These are phyloP conservation scores for Sclerotinia minor DNA, from an alignment of 2,329 filamentous ascomycete species.

Conservation along the genomic window DNA sequence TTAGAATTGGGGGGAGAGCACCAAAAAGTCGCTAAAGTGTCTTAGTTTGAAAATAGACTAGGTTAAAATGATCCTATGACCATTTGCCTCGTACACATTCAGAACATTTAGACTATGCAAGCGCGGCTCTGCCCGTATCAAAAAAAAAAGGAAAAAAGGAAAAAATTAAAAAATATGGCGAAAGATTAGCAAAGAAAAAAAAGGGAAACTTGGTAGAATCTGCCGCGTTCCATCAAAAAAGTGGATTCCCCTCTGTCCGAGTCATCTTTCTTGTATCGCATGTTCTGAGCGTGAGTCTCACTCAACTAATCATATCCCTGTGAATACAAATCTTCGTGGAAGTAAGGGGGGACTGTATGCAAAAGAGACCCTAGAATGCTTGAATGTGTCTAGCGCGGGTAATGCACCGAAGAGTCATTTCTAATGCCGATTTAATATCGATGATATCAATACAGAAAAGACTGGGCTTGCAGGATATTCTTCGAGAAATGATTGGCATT, in stretches of 20 bases:
- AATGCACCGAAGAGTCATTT: conserved; percentile 19
- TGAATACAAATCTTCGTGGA: neutral
- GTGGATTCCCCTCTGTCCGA: conserved; percentile 16
- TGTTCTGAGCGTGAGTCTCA: neutral
- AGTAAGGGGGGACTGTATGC: neutral
- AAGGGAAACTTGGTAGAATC: conserved; percentile 20
- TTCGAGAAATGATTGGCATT: conserved; percentile 13
- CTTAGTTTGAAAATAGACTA: conserved; percentile 16
- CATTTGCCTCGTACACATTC: conserved; percentile 13
- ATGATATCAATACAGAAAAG: conserved; percentile 12
- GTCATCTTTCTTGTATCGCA: conserved; percentile 20
- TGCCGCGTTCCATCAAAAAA: conserved; percentile 20
- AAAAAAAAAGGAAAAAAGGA: neutral
- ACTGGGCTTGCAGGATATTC: neutral
- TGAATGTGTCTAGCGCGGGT: conserved; percentile 15
- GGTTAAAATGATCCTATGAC: conserved; percentile 24
- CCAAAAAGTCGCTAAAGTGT: conserved; percentile 13
- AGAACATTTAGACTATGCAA: conserved; percentile 22
- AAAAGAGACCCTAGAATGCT: conserved; percentile 12
- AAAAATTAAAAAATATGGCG: neutral
- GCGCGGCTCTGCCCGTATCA: conserved; percentile 28
- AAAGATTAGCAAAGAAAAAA: neutral
- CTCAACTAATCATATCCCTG: neutral
- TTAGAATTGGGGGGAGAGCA: neutral
- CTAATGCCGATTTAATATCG: conserved; percentile 18